A percentile compares a stretch with the other conserved stretches of the same genome.
These are phyloP conservation scores for Colletotrichum limetticola DNA, from an alignment of 2,329 filamentous ascomycete genomes.

Conservation along the genomic window DNA sequence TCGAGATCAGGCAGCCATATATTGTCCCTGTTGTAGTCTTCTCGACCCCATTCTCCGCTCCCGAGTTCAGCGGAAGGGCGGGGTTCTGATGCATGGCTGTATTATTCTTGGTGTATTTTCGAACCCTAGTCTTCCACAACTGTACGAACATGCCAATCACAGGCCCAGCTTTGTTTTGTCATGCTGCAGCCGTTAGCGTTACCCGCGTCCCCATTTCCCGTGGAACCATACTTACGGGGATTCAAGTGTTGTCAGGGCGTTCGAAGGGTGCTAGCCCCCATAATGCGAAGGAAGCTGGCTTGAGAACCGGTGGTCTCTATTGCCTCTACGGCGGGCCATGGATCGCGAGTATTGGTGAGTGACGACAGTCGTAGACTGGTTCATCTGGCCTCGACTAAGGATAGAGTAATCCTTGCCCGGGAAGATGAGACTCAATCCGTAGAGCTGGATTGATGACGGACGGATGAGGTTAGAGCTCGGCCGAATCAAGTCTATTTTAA, in stretches of 20 bases:
- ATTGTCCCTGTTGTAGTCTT: conserved; percentile 2
- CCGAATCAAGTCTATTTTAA: conserved; percentile 21
- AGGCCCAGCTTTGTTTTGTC: conserved; percentile 9
- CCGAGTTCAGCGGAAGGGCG: neutral
- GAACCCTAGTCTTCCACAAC: neutral
- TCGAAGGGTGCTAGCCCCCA: conserved; percentile 1
- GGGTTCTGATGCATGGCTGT: neutral
- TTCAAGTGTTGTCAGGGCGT: neutral
- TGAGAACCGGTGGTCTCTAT: neutral
- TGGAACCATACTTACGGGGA: neutral
- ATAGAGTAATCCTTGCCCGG: neutral
- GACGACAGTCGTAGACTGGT: neutral
- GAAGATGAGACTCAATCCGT: neutral
- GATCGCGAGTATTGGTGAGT: neutral
- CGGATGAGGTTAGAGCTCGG: neutral
- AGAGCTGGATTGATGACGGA: conserved; percentile 7
- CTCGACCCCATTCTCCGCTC: neutral
- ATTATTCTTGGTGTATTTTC: neutral
- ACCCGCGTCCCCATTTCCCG: conserved; percentile 10
- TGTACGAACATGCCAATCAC: conserved; percentile 21
- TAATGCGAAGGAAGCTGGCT: conserved; percentile 13
- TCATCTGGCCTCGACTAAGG: neutral
- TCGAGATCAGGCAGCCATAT: conserved; percentile 14
- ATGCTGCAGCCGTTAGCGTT: conserved; percentile 25
- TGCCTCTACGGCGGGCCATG: neutral